A percentile compares a stretch with the other conserved stretches of the same genome.
Evolutionary conservation across 202 grass and related monocot species (phyloP).

Genomic region (Carex sylvatica): DNA sequence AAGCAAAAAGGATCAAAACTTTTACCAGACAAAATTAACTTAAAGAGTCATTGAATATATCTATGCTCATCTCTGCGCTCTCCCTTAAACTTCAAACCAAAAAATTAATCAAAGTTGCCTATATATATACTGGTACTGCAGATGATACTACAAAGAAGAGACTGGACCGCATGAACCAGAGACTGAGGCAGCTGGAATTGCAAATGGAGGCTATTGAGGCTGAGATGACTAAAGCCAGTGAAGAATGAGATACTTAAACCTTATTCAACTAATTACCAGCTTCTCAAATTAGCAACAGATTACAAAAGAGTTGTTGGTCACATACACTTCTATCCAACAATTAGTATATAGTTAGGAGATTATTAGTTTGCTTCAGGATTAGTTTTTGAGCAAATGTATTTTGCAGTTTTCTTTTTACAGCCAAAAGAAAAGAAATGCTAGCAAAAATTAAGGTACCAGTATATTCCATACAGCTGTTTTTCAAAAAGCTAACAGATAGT

Average conservation of each 20-base stretch:
- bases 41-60: background rate
- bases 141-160: conserved; percentile 64
- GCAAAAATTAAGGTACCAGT: background rate
- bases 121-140: conserved; percentile 17
- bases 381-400: background rate
- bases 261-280: background rate
- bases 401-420: background rate
- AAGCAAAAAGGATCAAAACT: background rate
- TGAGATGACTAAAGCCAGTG: conserved; percentile 54
- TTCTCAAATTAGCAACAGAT: background rate
- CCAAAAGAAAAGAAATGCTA: background rate
- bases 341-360: background rate
- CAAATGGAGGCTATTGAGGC: conserved; percentile 89
- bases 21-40: background rate
- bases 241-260: background rate
- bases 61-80: background rate
- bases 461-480: background rate
- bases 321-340: background rate
- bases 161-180: conserved; percentile 59
- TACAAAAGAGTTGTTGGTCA: background rate
- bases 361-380: background rate
- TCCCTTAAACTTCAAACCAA: background rate
- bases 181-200: conserved; percentile 62
- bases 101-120: background rate
- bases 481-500: background rate